Conservation (phyloP, 1,139 yeast species). For the Taphrina betulina region DNA sequence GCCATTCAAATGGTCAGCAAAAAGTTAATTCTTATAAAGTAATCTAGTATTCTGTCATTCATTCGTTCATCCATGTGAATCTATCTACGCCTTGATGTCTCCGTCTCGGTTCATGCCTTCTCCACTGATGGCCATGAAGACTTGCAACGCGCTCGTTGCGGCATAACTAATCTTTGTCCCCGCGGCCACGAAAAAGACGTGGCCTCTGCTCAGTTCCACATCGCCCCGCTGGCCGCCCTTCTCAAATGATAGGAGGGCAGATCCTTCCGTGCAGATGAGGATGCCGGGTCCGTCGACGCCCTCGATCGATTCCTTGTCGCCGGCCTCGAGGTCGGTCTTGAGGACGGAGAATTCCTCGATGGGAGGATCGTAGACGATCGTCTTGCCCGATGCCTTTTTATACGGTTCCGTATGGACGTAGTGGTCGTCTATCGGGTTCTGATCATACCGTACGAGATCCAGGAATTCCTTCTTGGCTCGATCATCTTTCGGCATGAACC, state of each 20-base stretch:
- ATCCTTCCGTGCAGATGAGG: slow-evolving; percentile 77
- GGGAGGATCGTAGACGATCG: slow-evolving; percentile 86
- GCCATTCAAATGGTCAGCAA: too few relatives aligned
- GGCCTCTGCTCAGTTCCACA: slow-evolving; percentile 56
- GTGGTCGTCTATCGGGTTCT: slow-evolving; percentile 14
- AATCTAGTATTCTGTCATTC: too few relatives aligned
- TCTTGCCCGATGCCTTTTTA: slow-evolving; percentile 43
- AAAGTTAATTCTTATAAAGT: too few relatives aligned
- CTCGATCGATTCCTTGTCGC: slow-evolving; percentile 53
- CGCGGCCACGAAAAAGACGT: slow-evolving; percentile 82
- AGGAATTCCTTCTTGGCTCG: slow-evolving; percentile 9
- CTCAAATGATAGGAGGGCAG: slow-evolving; percentile 56
- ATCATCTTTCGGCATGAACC: slow-evolving; percentile 81
- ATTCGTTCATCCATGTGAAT: too few relatives aligned
- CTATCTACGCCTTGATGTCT: slow-evolving; percentile 7
- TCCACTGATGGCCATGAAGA: slow-evolving; percentile 56
- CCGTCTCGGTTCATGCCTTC: slow-evolving; percentile 15
- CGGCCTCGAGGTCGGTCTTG: slow-evolving; percentile 55
- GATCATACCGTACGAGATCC: slow-evolving; percentile 13
- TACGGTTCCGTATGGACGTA: slow-evolving; percentile 6
- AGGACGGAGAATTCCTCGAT: slow-evolving; percentile 92
- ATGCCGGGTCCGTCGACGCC: slow-evolving; percentile 84
- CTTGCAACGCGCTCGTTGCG: slow-evolving; percentile 64
- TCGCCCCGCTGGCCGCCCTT: slow-evolving; percentile 39
- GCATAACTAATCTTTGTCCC: slow-evolving; percentile 61